These are phyloP conservation scores for Calonectria multiphialidica DNA, from an alignment of 2,329 filamentous ascomycete genomes.

Conservation along the genomic window DNA sequence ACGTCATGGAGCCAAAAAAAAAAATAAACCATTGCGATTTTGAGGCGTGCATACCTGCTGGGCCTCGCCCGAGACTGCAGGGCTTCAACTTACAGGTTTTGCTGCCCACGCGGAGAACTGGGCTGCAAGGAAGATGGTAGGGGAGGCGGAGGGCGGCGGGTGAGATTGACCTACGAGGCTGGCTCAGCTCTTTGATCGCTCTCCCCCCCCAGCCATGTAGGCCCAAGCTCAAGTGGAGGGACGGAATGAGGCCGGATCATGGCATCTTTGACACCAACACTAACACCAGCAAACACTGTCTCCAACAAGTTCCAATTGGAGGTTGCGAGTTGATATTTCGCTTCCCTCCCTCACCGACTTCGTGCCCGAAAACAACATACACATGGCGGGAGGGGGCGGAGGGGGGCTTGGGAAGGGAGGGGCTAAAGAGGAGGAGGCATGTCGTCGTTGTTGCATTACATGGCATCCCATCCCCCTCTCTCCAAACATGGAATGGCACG, in stretches of 20 bases:
- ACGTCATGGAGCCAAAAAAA: conserved; percentile 15
- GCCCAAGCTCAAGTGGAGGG: not conserved
- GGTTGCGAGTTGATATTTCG: not conserved
- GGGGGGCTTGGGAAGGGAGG: not conserved
- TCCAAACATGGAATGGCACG: conserved; percentile 14
- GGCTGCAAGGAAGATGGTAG: not conserved
- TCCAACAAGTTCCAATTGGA: not conserved
- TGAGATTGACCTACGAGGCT: not conserved
- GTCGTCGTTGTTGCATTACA: not conserved
- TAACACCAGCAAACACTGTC: not conserved
- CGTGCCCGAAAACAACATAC: not conserved
- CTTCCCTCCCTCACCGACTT: not conserved
- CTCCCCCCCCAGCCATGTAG: not conserved
- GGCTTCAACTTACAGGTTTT: not conserved
- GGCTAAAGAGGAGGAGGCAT: not conserved
- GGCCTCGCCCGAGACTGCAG: not conserved
- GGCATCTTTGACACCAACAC: not conserved
- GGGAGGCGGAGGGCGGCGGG: not conserved
- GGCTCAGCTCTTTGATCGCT: not conserved
- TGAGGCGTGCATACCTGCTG: not conserved
- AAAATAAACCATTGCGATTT: not conserved
- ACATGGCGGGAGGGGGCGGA: not conserved
- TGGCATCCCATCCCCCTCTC: not conserved
- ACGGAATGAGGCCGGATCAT: conserved; percentile 3
- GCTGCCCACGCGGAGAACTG: not conserved